Evolutionary conservation across 2,329 filamentous ascomycete genomes (phyloP).

Genomic region (Colletotrichum tanaceti): DNA sequence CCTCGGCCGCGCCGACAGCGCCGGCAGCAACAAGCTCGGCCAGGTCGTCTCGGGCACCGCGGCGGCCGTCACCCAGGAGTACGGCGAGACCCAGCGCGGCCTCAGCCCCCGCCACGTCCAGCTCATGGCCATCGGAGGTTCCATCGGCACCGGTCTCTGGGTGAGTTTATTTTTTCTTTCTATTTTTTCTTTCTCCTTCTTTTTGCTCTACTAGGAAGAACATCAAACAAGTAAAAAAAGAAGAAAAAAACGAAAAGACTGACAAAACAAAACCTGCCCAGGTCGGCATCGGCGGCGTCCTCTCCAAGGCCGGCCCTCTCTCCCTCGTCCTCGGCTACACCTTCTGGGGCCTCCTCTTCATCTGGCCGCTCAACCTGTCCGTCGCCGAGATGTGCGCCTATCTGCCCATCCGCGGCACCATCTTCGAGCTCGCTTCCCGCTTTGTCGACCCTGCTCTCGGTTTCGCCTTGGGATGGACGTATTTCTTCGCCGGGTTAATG

Average conservation of each 20-base stretch:
- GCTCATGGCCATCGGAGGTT: slow-evolving; percentile 62
- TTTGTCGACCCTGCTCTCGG: slow-evolving; percentile 69
- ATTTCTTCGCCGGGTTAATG: slow-evolving; percentile 58
- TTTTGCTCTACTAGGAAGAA: neutral
- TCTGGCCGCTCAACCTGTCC: slow-evolving; percentile 58
- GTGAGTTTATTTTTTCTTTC: too few species aligned
- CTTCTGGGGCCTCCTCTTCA: slow-evolving; percentile 57
- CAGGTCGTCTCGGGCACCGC: slow-evolving; percentile 30
- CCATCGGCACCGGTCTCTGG: slow-evolving; percentile 59
- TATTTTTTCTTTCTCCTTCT: too few species aligned
- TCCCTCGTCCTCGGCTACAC: slow-evolving; percentile 58
- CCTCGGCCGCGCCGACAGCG: slow-evolving; percentile 36
- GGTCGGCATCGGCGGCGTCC: slow-evolving; percentile 58
- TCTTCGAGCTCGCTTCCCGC: slow-evolving; percentile 65
- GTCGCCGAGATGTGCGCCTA: slow-evolving; percentile 70
- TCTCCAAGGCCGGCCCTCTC: slow-evolving; percentile 56
- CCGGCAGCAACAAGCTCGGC: slow-evolving; percentile 38
- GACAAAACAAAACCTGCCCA: neutral
- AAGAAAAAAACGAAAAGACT: too few species aligned
- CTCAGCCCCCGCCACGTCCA: slow-evolving; percentile 58
- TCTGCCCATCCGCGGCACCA: slow-evolving; percentile 64
- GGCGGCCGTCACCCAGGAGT: slow-evolving; percentile 41
- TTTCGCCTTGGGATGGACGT: slow-evolving; percentile 65
- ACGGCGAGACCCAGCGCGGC: slow-evolving; percentile 50
- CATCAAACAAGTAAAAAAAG: too few species aligned